A percentile compares a stretch with the other conserved stretches of the same genome.
These are phyloP conservation scores for Gaeumannomyces sp. DNA, from an alignment of 2,329 filamentous ascomycete genomes.

Conservation along the genomic window DNA sequence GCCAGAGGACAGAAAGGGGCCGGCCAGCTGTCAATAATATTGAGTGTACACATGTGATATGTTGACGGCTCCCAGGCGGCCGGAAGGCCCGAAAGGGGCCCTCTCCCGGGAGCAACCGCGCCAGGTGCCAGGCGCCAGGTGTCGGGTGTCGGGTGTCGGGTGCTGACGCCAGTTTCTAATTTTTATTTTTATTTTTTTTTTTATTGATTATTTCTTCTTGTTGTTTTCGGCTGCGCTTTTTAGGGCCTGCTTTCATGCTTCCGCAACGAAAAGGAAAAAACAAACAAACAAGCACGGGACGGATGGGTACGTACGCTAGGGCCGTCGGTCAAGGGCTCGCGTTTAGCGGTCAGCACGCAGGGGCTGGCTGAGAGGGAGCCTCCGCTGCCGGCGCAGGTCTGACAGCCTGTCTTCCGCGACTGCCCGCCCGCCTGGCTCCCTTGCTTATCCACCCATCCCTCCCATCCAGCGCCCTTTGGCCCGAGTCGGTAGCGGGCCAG, in stretches of 20 bases:
- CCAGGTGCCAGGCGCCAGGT: not conserved
- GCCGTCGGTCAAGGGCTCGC: not conserved
- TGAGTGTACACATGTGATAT: not conserved
- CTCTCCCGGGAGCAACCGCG: not conserved
- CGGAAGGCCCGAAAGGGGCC: not conserved
- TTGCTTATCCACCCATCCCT: not conserved
- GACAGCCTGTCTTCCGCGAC: not conserved
- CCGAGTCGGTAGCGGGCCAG: not conserved
- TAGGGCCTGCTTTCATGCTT: not conserved
- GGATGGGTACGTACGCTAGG: not conserved
- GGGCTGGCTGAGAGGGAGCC: not conserved
- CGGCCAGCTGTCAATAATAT: not conserved
- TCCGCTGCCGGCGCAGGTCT: not conserved
- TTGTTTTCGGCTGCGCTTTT: not conserved
- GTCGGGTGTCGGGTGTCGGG: too few relatives aligned
- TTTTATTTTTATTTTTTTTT: not conserved
- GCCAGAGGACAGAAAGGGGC: not conserved
- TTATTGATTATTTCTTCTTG: not conserved
- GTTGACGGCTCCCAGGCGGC: too few relatives aligned
- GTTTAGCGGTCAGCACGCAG: not conserved
- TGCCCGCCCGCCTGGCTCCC: not conserved
- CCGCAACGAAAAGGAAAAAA: not conserved
- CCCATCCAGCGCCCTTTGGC: not conserved
- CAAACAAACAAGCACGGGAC: not conserved
- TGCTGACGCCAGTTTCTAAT: not conserved